Evolutionary conservation across 345 rosid genomes (phyloP), one percentile per base, ranked within the genome.

Genomic region (Carallia brachiata): DNA sequence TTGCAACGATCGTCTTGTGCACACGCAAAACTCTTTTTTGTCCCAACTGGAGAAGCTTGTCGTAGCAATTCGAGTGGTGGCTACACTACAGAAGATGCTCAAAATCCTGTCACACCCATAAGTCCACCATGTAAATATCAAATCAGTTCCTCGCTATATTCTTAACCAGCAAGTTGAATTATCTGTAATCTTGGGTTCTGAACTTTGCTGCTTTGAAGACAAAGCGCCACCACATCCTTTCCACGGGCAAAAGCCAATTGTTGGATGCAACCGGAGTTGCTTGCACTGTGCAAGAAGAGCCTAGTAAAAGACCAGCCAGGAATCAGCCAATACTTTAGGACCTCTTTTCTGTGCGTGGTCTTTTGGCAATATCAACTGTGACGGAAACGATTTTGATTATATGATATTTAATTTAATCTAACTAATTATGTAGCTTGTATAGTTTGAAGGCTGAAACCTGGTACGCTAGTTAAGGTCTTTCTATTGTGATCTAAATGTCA

Each of bases 81-180:
- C 79, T 64, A 12, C 16, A 15, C 17, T 5, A 62, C 27, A 53
- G 73, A 52, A 71, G 71, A 57, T 44, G 44, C 58, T 52, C 58
- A 30, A 28, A 71, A 59, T 52, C 63, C 52, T 37, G 66, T 47
- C 48, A 32, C 23, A 34, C 17, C 16, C 4, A 23, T 17, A 18
- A 64, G 62, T 47, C 32, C 54, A 53, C 36, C 36, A 73, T 73
- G 82, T 73, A 78, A 73, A 83, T 70, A 76, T 66, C 47, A 61
- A 23, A 67, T 31, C 62, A 65, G 53, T 60, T 70, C 73, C 71
- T 65, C 62, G 60, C 67, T 66, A 61, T 55, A 54, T 68, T 54
- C 36, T 56, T 36, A 67, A 3, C 31, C 50, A 44, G 63, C 15
- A 47, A 56, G 50, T 28, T 68, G 30, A 68, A 9, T 17, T 59